Conservation (phyloP, 192 early-diverging fungal species). For the Coemansia asiatica region DNA sequence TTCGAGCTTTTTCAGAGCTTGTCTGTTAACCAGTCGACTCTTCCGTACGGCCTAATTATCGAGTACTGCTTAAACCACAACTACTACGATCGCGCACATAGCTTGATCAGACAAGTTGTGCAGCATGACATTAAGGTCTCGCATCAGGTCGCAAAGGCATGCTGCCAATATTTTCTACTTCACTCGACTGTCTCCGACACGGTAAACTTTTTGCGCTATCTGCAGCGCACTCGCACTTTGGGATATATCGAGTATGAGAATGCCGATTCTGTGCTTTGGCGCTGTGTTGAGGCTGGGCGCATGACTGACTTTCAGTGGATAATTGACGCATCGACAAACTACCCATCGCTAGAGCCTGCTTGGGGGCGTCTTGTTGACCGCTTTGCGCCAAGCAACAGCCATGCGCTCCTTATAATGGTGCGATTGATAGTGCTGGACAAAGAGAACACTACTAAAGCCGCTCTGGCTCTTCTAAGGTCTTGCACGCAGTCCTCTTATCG, state of each 20-base stretch:
- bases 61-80: constrained; percentile 31
- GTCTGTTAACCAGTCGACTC: constrained; percentile 6
- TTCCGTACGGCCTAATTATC: constrained; percentile 41
- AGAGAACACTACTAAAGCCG: constrained; percentile 5
- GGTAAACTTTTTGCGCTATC: constrained; percentile 49
- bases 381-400: constrained; percentile 8
- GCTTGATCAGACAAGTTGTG: constrained; percentile 23
- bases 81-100: constrained; percentile 16
- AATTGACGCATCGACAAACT: constrained; percentile 1
- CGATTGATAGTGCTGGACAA: constrained; percentile 7
- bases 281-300: constrained; percentile 7
- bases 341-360: background rate
- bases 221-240: constrained; percentile 23
- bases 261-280: constrained; percentile 19
- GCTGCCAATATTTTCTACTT: constrained; percentile 19
- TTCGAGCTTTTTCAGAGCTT: constrained; percentile 28
- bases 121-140: constrained; percentile 32
- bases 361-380: constrained; percentile 23
- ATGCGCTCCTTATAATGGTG: constrained; percentile 13
- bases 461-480: constrained; percentile 12
- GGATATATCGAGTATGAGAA: constrained; percentile 13
- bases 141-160: constrained; percentile 13
- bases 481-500: constrained; percentile 3
- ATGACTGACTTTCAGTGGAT: constrained; percentile 43
- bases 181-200: constrained; percentile 13